Evolutionary conservation across 129 eudicot genomes (phyloP).

Genomic region (Flaveria bidentis): DNA sequence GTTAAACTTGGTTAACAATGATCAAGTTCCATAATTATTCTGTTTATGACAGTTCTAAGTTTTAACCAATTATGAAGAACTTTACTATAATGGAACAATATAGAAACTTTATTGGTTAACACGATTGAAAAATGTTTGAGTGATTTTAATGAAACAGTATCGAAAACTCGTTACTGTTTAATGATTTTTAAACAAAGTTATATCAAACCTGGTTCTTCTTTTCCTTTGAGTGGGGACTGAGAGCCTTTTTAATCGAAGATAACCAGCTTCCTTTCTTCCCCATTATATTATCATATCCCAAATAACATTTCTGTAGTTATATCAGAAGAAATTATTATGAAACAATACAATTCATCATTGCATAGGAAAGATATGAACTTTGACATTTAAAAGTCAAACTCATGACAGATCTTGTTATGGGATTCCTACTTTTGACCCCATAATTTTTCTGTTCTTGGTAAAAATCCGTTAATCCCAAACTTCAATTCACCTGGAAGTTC

Average conservation of each 20-base stretch:
- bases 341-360: not conserved
- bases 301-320: slow-evolving; percentile 13
- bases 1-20: not conserved
- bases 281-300: slow-evolving; percentile 52
- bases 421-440: not conserved
- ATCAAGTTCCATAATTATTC: not conserved
- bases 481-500: not conserved
- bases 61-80: not conserved
- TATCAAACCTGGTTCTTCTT: slow-evolving; percentile 59
- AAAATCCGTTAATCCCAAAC: too few relatives aligned
- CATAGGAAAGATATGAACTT: slow-evolving; percentile 12
- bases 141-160: not conserved
- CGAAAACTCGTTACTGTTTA: not conserved
- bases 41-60: not conserved
- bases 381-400: slow-evolving; percentile 22
- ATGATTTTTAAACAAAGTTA: not conserved
- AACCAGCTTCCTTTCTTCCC: slow-evolving; percentile 89
- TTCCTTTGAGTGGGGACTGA: slow-evolving; percentile 65
- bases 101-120: not conserved
- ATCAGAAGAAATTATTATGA: slow-evolving; percentile 1
- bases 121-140: not conserved
- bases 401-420: not conserved
- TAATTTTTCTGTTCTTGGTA: not conserved
- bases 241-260: slow-evolving; percentile 79
- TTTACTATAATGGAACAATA: not conserved